These are phyloP conservation scores for Phyllosticta capitalensis DNA, from an alignment of 2,329 filamentous ascomycete genomes.

Conservation along the genomic window DNA sequence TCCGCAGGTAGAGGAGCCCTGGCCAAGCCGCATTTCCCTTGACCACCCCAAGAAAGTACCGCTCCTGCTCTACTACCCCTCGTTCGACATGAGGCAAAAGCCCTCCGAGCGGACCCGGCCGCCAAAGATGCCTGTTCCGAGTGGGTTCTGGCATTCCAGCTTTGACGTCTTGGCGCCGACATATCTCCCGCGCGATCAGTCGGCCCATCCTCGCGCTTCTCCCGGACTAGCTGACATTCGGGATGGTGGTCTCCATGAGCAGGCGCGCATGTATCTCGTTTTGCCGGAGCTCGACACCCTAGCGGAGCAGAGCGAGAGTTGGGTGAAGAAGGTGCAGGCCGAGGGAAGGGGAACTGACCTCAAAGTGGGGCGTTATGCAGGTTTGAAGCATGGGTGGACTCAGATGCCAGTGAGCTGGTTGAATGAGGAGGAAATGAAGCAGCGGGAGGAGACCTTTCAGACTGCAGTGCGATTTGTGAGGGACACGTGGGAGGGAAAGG, in stretches of 20 bases:
- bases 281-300: constrained; percentile 32
- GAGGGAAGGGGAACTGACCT: constrained; percentile 20
- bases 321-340: constrained; percentile 31
- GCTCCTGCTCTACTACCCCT: constrained; percentile 35
- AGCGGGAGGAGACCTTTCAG: constrained; percentile 27
- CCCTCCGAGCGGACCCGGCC: constrained; percentile 32
- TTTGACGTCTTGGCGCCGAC: constrained; percentile 33
- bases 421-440: constrained; percentile 28
- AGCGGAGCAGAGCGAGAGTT: constrained; percentile 34
- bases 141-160: constrained; percentile 20
- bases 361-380: constrained; percentile 21
- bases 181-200: constrained; percentile 30
- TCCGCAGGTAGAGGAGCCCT: constrained; percentile 24
- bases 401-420: constrained; percentile 32
- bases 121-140: constrained; percentile 21
- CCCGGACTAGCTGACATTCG: constrained; percentile 27
- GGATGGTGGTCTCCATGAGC: constrained; percentile 23
- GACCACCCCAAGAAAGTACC: constrained; percentile 27
- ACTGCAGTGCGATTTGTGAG: constrained; percentile 28
- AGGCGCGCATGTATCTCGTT: constrained; percentile 33
- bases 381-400: constrained; percentile 28
- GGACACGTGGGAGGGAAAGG: constrained; percentile 23
- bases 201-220: constrained; percentile 31
- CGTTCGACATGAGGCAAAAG: constrained; percentile 32
- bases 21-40: constrained; percentile 29